These are phyloP conservation scores for Talaromyces amestolkiae DNA, from an alignment of 2,329 filamentous ascomycete genomes.

Conservation along the genomic window DNA sequence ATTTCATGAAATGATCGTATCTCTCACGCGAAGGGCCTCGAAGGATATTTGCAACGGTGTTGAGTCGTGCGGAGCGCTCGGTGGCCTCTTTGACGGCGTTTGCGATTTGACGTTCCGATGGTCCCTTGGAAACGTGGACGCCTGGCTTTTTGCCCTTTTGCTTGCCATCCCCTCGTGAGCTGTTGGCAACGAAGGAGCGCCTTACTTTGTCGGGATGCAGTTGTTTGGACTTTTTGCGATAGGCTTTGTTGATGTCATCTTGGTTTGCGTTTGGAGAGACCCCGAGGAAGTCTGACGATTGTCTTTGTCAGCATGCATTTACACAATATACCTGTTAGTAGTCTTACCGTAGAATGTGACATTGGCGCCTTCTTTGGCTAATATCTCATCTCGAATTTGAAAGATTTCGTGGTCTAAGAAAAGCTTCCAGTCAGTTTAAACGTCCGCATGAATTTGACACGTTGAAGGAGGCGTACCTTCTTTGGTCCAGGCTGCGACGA, in stretches of 20 bases:
- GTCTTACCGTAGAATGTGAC: constrained; percentile 78
- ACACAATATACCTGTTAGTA: neutral
- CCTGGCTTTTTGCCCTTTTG: constrained; percentile 59
- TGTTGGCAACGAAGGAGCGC: constrained; percentile 73
- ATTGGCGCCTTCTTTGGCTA: constrained; percentile 68
- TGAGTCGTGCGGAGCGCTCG: constrained; percentile 78
- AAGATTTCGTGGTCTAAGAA: constrained; percentile 91
- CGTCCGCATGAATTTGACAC: constrained; percentile 15
- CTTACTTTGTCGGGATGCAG: constrained; percentile 96
- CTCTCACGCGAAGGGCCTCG: constrained; percentile 75
- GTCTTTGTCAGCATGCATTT: neutral
- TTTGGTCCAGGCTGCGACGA: constrained; percentile 78
- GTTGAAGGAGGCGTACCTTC: constrained; percentile 59
- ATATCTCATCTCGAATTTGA: constrained; percentile 83
- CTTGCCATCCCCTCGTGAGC: constrained; percentile 54
- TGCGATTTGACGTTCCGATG: constrained; percentile 71
- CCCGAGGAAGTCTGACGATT: constrained; percentile 71
- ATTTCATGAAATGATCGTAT: constrained; percentile 89
- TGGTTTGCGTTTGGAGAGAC: constrained; percentile 69
- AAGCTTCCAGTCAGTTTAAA: constrained; percentile 1
- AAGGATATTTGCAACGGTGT: constrained; percentile 81
- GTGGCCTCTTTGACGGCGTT: constrained; percentile 76
- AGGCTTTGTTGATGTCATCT: constrained; percentile 90
- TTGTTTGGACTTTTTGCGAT: constrained; percentile 78
- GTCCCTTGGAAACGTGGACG: constrained; percentile 67